Conservation (phyloP, 2,329 filamentous ascomycete species). For the Teratosphaeria viscida region DNA sequence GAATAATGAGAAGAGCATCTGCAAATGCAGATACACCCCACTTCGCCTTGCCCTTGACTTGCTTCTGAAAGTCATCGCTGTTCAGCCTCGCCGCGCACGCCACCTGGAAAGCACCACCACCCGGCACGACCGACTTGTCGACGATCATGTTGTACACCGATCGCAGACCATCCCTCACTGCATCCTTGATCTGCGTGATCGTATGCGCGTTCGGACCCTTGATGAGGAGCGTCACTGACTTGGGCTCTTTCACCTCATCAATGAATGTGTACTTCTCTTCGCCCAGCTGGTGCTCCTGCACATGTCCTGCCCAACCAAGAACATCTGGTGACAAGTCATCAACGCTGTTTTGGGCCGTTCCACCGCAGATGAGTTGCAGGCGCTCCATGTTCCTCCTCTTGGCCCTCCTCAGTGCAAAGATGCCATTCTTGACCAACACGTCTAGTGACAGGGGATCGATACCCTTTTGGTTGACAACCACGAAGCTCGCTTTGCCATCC, state of each 20-base stretch:
- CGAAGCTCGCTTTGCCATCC: conserved; percentile 89
- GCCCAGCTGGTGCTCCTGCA: conserved; percentile 94
- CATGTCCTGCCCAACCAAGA: conserved; percentile 88
- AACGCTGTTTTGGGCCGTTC: conserved; percentile 86
- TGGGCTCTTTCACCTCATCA: conserved; percentile 96
- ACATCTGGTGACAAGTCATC: conserved; percentile 81
- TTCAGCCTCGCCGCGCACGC: conserved; percentile 80
- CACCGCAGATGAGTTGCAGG: conserved; percentile 87
- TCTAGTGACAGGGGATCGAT: conserved; percentile 95
- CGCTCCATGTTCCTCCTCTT: conserved; percentile 99
- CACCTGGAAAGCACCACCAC: conserved; percentile 90
- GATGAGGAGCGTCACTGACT: conserved; percentile 94
- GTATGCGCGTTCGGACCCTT: conserved; percentile 97
- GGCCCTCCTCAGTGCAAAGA: conserved; percentile 82
- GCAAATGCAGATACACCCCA: conserved; percentile 92
- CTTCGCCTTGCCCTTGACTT: conserved; percentile 95
- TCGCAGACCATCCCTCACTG: conserved; percentile 84
- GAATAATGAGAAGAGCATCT: conserved; percentile 87
- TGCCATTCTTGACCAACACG: conserved; percentile 95
- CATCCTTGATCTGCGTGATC: conserved; percentile 92
- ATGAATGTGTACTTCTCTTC: conserved; percentile 99
- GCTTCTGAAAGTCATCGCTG: conserved; percentile 76
- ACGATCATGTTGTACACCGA: conserved; percentile 99
- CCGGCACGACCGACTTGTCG: conserved; percentile 90
- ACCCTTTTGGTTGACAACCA: conserved; percentile 98